These are phyloP conservation scores for Kuraishia cidri DNA, from an alignment of 805 yeast species.

Conservation along the genomic window DNA sequence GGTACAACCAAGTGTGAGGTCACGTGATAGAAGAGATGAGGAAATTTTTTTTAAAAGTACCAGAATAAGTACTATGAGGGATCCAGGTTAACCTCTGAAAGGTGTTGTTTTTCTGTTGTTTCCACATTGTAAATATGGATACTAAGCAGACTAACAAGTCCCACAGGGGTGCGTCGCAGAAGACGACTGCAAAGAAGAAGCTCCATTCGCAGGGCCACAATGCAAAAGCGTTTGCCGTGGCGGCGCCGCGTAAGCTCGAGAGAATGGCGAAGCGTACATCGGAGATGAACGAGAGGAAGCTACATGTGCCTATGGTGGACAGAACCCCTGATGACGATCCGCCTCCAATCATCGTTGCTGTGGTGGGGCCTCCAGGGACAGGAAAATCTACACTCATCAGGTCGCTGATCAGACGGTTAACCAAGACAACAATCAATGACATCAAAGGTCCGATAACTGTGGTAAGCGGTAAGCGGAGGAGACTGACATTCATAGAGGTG, in stretches of 20 bases:
- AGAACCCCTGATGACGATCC: slow-evolving; percentile 97
- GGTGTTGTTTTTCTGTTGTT: too few relatives aligned
- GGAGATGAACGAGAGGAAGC: slow-evolving; percentile 73
- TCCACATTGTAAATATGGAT: too few relatives aligned
- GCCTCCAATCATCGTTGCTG: slow-evolving; percentile 93
- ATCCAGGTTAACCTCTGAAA: too few relatives aligned
- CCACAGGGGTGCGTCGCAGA: slow-evolving; percentile 54
- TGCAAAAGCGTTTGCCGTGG: slow-evolving; percentile 76
- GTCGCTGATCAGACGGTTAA: slow-evolving; percentile 77
- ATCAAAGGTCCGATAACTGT: slow-evolving; percentile 95
- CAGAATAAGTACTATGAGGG: too few relatives aligned
- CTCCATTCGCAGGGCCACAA: slow-evolving; percentile 80
- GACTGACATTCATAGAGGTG: slow-evolving; percentile 90
- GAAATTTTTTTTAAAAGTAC: too few relatives aligned
- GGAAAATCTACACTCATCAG: slow-evolving; percentile 92
- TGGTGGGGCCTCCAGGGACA: slow-evolving; percentile 98
- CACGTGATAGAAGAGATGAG: too few relatives aligned
- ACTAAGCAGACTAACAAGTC: slow-evolving; percentile 64
- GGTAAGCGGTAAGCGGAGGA: slow-evolving; percentile 88
- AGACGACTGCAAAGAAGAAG: slow-evolving; percentile 52
- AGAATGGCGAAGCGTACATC: slow-evolving; percentile 76
- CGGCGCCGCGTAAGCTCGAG: slow-evolving; percentile 81
- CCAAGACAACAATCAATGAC: slow-evolving; percentile 80
- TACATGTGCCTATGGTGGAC: slow-evolving; percentile 97
- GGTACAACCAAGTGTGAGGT: too few relatives aligned